Conservation (phyloP, 768 basidiomycete genomes). For the Cyathus striatus region DNA sequence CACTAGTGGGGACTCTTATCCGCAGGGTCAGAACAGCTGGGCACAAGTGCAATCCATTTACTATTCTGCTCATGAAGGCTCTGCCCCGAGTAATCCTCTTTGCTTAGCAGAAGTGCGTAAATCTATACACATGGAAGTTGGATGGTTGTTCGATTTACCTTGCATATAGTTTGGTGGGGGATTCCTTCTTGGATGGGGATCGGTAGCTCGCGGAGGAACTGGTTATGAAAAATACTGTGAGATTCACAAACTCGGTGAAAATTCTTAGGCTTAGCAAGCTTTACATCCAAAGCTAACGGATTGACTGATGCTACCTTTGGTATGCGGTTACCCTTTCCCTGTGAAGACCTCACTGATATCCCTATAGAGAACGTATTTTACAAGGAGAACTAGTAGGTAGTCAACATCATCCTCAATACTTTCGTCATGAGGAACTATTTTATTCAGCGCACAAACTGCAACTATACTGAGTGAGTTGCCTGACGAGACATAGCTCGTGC, state of each 20-base stretch:
- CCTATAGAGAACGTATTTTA: slow-evolving; percentile 43
- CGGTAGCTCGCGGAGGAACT: slow-evolving; percentile 35
- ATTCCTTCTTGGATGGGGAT: slow-evolving; percentile 40
- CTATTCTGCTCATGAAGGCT: slow-evolving; percentile 36
- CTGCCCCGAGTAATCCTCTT: slow-evolving; percentile 41
- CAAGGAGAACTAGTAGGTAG: slow-evolving; percentile 44
- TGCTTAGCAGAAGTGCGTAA: slow-evolving; percentile 44
- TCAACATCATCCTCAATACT: neutral
- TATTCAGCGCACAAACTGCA: slow-evolving; percentile 36
- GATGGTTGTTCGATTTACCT: neutral
- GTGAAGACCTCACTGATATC: too few relatives aligned
- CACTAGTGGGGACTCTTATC: slow-evolving; percentile 45
- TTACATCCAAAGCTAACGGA: slow-evolving; percentile 22
- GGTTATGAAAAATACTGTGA: slow-evolving; percentile 47
- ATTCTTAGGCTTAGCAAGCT: neutral
- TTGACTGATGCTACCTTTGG: slow-evolving; percentile 39
- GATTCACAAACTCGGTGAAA: too few relatives aligned
- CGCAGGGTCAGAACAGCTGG: slow-evolving; percentile 42
- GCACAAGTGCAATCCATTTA: slow-evolving; percentile 46
- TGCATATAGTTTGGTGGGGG: slow-evolving; percentile 41
- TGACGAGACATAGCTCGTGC: too few relatives aligned
- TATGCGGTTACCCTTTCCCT: slow-evolving; percentile 7
- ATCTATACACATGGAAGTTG: neutral
- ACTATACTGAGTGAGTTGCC: slow-evolving; percentile 43
- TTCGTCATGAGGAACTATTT: neutral